phyloP scores from a whole-genome alignment of 345 rosid genomes.

The Eucalyptus coolabah region DNA sequence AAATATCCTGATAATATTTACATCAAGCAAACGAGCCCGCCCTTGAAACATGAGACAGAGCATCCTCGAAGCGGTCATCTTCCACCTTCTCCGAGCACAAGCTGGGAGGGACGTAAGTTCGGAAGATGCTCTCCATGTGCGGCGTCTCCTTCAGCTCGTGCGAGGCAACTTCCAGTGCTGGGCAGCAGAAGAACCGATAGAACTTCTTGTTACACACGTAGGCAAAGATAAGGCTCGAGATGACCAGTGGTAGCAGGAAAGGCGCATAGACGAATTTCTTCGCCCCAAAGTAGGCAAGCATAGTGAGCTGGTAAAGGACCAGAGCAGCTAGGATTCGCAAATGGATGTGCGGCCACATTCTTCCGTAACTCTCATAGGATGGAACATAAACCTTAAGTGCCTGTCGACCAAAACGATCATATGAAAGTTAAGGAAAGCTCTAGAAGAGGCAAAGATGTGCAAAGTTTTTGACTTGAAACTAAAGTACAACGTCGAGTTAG shows the following conservation, averaged over 20 bases:
- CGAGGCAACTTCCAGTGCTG: conserved; percentile 64
- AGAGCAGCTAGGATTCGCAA: conserved; percentile 47
- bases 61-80: conserved; percentile 56
- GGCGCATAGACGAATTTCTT: conserved; percentile 30
- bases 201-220: conserved; percentile 56
- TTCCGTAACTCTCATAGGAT: conserved; percentile 71
- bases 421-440: neutral
- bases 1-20: neutral
- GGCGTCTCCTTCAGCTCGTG: conserved; percentile 51
- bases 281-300: conserved; percentile 54
- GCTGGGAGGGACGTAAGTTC: conserved; percentile 47
- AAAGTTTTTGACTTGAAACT: neutral
- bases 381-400: conserved; percentile 93
- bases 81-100: conserved; percentile 59
- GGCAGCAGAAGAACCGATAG: conserved; percentile 41
- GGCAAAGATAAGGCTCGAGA: conserved; percentile 38
- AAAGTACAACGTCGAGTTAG: neutral
- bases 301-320: conserved; percentile 60
- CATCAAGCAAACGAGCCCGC: conserved; percentile 15
- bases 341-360: conserved; percentile 97
- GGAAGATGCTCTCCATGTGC: conserved; percentile 47
- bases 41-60: conserved; percentile 39
- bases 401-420: conserved; percentile 7
- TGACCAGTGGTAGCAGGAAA: conserved; percentile 30
- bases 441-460: neutral